Conservation (phyloP, 2,329 filamentous ascomycete genomes). For the Metarhizium sp. region DNA sequence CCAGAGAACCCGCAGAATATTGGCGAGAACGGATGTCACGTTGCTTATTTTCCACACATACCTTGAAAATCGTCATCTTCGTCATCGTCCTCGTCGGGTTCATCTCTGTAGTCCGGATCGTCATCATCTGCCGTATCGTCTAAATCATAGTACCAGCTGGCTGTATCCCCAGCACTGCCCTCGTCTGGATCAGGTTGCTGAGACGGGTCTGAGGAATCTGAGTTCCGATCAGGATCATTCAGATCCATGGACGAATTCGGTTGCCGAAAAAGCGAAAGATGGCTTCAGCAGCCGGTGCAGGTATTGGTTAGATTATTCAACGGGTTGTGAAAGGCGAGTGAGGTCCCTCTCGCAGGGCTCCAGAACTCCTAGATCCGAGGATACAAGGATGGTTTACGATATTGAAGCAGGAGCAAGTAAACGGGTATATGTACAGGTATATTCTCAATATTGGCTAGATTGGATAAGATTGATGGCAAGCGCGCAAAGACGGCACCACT, state of each 20-base stretch:
- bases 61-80: slow-evolving; percentile 12
- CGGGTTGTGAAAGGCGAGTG: background rate
- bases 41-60: background rate
- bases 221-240: background rate
- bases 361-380: too few species aligned
- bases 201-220: background rate
- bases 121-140: slow-evolving; percentile 5
- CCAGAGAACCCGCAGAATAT: slow-evolving; percentile 1
- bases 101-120: slow-evolving; percentile 11
- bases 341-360: too few species aligned
- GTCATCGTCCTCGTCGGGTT: slow-evolving; percentile 12
- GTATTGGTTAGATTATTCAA: background rate
- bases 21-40: background rate
- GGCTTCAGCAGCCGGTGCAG: background rate
- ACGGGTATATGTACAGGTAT: too few species aligned
- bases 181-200: background rate
- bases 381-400: too few species aligned
- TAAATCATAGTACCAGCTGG: slow-evolving; percentile 9
- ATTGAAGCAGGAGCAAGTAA: too few species aligned
- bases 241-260: background rate
- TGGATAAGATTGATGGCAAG: too few species aligned
- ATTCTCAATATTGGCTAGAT: too few species aligned
- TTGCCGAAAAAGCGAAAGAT: background rate
- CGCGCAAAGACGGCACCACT: too few species aligned
- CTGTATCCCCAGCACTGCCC: slow-evolving; percentile 17